These are phyloP conservation scores for Fraxinus anomala DNA, from an alignment of 257 asterid species.

Conservation along the genomic window DNA sequence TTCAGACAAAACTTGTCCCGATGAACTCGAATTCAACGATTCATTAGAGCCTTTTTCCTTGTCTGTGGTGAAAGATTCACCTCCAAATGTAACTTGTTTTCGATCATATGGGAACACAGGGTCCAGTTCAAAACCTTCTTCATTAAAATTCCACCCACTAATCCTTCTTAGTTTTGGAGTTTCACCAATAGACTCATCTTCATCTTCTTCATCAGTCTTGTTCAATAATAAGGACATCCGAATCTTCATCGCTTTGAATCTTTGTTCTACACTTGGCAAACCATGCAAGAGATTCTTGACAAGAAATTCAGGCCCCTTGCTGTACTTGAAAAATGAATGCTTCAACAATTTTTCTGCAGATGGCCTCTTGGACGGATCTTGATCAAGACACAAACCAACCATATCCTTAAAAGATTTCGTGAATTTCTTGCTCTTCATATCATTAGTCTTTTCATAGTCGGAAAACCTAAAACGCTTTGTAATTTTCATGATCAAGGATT, in stretches of 20 bases:
- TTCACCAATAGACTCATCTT: constrained; percentile 24
- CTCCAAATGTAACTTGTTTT: constrained; percentile 42
- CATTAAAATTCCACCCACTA: constrained; percentile 86
- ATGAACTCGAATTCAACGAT: constrained; percentile 17
- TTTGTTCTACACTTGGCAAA: constrained; percentile 64
- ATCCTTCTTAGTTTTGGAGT: constrained; percentile 62
- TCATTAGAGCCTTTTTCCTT: constrained; percentile 16
- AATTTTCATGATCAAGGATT: constrained; percentile 75
- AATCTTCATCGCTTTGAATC: constrained; percentile 38
- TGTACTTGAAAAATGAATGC: constrained; percentile 61
- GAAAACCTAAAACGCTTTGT: constrained; percentile 71
- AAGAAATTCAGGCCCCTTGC: constrained; percentile 62
- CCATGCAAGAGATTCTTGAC: constrained; percentile 67
- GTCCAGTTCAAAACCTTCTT: constrained; percentile 63
- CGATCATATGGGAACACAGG: constrained; percentile 59
- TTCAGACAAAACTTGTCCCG: background rate
- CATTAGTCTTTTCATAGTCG: constrained; percentile 59
- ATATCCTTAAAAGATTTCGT: constrained; percentile 70
- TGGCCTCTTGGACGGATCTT: constrained; percentile 81
- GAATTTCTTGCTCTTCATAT: constrained; percentile 57
- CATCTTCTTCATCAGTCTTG: constrained; percentile 32
- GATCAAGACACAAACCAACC: constrained; percentile 81
- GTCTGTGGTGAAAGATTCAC: constrained; percentile 38
- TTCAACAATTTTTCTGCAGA: constrained; percentile 49
- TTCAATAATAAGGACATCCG: constrained; percentile 11